Conservation (phyloP, 805 yeast genomes). For the Lipomyces starkeyi region DNA sequence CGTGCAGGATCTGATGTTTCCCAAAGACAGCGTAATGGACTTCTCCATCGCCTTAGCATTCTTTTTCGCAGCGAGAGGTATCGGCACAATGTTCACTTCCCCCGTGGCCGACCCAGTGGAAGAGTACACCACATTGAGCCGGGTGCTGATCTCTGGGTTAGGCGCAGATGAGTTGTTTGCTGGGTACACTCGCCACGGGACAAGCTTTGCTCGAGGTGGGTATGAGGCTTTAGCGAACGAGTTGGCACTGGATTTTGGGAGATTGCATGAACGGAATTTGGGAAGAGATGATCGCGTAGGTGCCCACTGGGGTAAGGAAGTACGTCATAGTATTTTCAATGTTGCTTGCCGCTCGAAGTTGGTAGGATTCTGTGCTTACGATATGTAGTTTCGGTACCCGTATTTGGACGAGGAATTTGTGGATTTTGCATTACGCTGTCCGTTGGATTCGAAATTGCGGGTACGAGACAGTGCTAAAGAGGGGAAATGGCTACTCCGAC, state of each 20-base stretch:
- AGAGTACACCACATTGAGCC: constrained; percentile 59
- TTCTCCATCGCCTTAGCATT: constrained; percentile 94
- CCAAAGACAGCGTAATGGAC: constrained; percentile 92
- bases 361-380: constrained; percentile 47
- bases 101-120: constrained; percentile 22
- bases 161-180: constrained; percentile 98
- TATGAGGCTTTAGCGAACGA: constrained; percentile 60
- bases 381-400: constrained; percentile 27
- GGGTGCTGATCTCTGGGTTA: constrained; percentile 84
- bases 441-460: constrained; percentile 50
- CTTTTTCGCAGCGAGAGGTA: constrained; percentile 80
- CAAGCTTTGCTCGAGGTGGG: constrained; percentile 46
- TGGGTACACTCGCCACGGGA: constrained; percentile 85
- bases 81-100: constrained; percentile 45
- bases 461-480: constrained; percentile 37
- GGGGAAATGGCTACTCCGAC: constrained; percentile 63
- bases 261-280: constrained; percentile 78
- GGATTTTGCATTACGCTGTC: constrained; percentile 42
- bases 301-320: constrained; percentile 85
- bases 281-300: constrained; percentile 93
- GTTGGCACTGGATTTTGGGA: constrained; percentile 69
- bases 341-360: constrained; percentile 53
- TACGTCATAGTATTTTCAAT: constrained; percentile 49
- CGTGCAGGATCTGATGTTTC: constrained; percentile 75
- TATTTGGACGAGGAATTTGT: constrained; percentile 62